Percentiles rank a stretch among this genome's conserved stretches.
Evolutionary conservation across 768 basidiomycete genomes (phyloP).

Genomic region (Calvatia gigantea): DNA sequence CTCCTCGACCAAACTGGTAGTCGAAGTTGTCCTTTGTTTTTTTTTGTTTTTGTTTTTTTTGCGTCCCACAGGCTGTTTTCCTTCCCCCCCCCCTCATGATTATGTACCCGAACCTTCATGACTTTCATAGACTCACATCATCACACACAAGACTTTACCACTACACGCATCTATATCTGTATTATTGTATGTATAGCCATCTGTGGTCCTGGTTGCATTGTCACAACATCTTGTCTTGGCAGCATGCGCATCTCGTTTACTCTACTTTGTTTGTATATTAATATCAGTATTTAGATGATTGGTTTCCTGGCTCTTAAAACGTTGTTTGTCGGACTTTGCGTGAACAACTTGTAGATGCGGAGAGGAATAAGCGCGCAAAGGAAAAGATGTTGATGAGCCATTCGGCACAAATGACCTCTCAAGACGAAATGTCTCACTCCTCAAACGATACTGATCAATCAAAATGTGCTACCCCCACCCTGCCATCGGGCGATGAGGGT

Average conservation of each 20-base stretch:
- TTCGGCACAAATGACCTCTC: too few species aligned
- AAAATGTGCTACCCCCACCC: too few species aligned
- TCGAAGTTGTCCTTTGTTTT: background rate
- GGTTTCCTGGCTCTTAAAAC: background rate
- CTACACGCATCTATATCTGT: background rate
- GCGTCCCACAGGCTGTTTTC: background rate
- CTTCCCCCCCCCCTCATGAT: background rate
- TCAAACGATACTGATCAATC: too few species aligned
- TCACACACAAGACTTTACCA: background rate
- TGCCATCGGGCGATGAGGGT: too few species aligned
- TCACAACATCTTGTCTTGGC: too few species aligned
- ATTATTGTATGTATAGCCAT: too few species aligned
- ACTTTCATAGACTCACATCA: background rate
- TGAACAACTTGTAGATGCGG: too few species aligned
- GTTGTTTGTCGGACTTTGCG: too few species aligned
- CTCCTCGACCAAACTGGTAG: background rate
- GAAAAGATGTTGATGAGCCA: too few species aligned
- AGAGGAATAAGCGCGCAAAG: too few species aligned
- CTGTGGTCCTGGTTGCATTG: too few species aligned
- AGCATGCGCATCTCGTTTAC: background rate
- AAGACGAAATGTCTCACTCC: too few species aligned
- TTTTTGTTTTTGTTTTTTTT: background rate
- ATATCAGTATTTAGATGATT: background rate
- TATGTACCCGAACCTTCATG: background rate
- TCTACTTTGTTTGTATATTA: background rate